Evolutionary conservation across 148 eudicot genomes (phyloP), one percentile per base, ranked within the genome.

Genomic region (Fallopia convolvulus): DNA sequence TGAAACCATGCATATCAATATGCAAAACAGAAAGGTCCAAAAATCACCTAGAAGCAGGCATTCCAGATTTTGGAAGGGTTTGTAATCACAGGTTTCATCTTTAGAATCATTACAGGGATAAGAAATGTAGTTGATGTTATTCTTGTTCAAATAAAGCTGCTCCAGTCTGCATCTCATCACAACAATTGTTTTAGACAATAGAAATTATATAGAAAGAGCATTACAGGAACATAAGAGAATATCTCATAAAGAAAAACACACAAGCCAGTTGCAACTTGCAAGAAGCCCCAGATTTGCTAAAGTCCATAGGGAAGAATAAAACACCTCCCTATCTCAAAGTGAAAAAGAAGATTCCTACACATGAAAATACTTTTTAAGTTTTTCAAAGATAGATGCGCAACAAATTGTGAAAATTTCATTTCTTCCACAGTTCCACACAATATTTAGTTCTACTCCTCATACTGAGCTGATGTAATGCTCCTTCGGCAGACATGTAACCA

Each of bases 111-210:
- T 56, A 21, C 82, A 79, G 32, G 92, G 92, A 81, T 95, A 90
- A 86, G 86, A 86, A 8, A 92, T 70, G 75, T 48, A 74, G 74
- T 80, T 87, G 75, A 95, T 58, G 60, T 75, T 77, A 80, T 95
- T 95, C 82, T 87, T 91, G 86, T 93, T 95, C 84, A 95, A 79
- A 83, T 89, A 84, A 81, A 95, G 91, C 89, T 86, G 91, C 87
- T 86, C 91, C 88, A 95, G 87, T 76, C 99, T 95, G 80, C 76
- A 83, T 39, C 73, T 46, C 74, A 26, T 49, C 72, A 76, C 56
- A 9, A 39, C 44, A 68, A 32, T 15, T 68, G 49, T 8, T 77
- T 14, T 76, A n/a, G 47, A 52, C 50, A 74, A 0, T 3, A 61
- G 15, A 30, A 8, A 55, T 55, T 55, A 20, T n/a, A 53, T 18